Base-by-base conservation (phyloP, 805 yeast genomes). In the Wickerhamiella cacticola region DNA sequence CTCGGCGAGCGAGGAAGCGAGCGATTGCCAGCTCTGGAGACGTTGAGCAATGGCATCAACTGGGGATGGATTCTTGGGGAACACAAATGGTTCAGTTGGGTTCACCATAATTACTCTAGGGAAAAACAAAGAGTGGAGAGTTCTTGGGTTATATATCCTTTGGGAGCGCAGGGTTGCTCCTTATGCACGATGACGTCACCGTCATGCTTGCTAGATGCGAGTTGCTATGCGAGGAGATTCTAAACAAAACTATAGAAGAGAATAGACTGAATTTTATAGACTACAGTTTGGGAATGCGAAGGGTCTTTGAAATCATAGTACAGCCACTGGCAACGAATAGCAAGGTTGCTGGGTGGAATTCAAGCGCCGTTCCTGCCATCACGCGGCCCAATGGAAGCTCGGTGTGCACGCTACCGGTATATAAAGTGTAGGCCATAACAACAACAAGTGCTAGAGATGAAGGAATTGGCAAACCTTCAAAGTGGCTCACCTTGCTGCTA, bases 391-490 rank as follows among this genome's bases (percentile, higher is more conserved):
- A 76, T 5, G 94, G 89, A 48, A 89, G 65, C 21, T 68, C 72
- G 9, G 58, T 61, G 23, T 58, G 63, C 45, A 62, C 63, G 61
- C 57, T 53, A 39, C 68, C 73, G 42, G 72, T 68, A 53, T 70
- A 71, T 4, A 83, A 84, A 57, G 81, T 73, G 49, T 67, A 67
- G 2, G 85, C 83, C 86, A 89, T 80, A 31, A 77, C 60, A 1
- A 68, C 69, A 15, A 92, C 95, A 62, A 89, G 71, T 44, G 74
- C 68, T 55, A 92, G 70, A 33, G 94, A 80, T 1, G 94, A 78
- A 48, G 98, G 98, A 55, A 92, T 87, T 9, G 98, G 98, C 46
- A 92, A 75, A 3, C 98, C 98, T 69, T 92, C 98, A 64, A 92
- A 92, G 67, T 79, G 89, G 24, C 52, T 38, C n/a, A 57, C 61